Evolutionary conservation across 176 grass and related monocot genomes (phyloP), one percentile per base, ranked within the genome.

Genomic region (Microstegium vimineum): DNA sequence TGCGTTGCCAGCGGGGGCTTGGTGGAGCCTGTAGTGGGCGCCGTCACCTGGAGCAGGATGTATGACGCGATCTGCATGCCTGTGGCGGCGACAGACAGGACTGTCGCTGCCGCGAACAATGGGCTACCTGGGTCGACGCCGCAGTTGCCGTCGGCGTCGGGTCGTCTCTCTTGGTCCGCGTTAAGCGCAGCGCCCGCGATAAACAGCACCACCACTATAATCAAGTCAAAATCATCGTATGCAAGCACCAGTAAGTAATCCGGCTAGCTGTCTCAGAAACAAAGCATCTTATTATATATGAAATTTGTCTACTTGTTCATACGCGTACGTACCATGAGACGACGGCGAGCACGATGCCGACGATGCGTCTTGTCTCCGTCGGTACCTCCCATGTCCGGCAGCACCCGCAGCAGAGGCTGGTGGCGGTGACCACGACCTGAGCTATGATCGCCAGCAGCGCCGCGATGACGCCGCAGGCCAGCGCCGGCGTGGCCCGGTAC

Each of bases 291-390:
- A n/a, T n/a, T n/a, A n/a, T n/a, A n/a, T n/a, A n/a, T n/a, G n/a
- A n/a, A n/a, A n/a, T n/a, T n/a, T n/a, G n/a, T n/a, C n/a, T n/a
- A n/a, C n/a, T n/a, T n/a, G n/a, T n/a, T n/a, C n/a, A n/a, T n/a
- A n/a, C 14, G 38, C 38, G 38, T 41, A 14, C 20, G 10, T 56
- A 85, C 84, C 84, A 80, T 54, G 84, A 80, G 54, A 79, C 3
- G 41, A 1, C 34, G 32, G 76, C 5, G 3, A 78, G 2, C 40
- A 32, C 42, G 32, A 86, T 2, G 32, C 74, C 76, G 42, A 65
- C 67, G 57, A 86, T 41, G 41, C 17, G 67, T 32, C 70, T 86
- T 42, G 76, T 5, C 67, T 73, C n/a, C 38, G 1, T 23, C 5
- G 67, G 76, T 4, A 73, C 25, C 41, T 26, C 67, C 68, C 76